phyloP scores from a whole-genome alignment of 2,329 filamentous ascomycete species.

The Botrytis medusae region DNA sequence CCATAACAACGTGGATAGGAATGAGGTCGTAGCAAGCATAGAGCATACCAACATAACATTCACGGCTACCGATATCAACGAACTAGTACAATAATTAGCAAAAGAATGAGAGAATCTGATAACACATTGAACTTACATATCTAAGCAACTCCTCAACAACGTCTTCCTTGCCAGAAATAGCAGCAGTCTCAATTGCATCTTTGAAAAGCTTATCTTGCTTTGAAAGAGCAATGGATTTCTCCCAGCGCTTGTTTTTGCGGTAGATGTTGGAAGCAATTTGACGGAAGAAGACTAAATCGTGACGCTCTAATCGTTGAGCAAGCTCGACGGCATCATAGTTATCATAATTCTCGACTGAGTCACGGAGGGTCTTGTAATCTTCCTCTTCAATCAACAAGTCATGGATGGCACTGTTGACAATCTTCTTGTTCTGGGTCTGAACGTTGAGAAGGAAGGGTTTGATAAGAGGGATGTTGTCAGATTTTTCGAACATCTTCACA shows the following conservation, averaged over 20 bases:
- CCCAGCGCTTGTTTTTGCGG: constrained; percentile 99
- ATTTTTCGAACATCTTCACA: constrained; percentile 98
- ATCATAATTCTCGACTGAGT: constrained; percentile 98
- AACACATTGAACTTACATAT: constrained; percentile 71
- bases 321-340: constrained; percentile 97
- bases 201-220: constrained; percentile 99
- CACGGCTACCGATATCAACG: constrained; percentile 96
- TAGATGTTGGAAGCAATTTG: constrained; percentile 98
- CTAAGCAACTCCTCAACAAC: constrained; percentile 93
- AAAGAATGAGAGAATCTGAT: constrained; percentile 21
- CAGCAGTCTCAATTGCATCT: constrained; percentile 96
- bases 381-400: constrained; percentile 97
- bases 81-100: constrained; percentile 60
- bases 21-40: constrained; percentile 98
- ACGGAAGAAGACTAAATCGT: constrained; percentile 98
- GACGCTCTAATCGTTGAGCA: constrained; percentile 89
- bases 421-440: constrained; percentile 95
- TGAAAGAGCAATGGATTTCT: constrained; percentile 95
- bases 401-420: constrained; percentile 97
- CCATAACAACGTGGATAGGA: constrained; percentile 86
- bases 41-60: constrained; percentile 99
- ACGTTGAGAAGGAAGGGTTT: constrained; percentile 98
- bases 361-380: constrained; percentile 96
- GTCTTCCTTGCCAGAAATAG: constrained; percentile 84
- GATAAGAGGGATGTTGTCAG: constrained; percentile 95